Base-by-base conservation (phyloP, 2,329 filamentous ascomycete species). In the Ophiostoma sp. region DNA sequence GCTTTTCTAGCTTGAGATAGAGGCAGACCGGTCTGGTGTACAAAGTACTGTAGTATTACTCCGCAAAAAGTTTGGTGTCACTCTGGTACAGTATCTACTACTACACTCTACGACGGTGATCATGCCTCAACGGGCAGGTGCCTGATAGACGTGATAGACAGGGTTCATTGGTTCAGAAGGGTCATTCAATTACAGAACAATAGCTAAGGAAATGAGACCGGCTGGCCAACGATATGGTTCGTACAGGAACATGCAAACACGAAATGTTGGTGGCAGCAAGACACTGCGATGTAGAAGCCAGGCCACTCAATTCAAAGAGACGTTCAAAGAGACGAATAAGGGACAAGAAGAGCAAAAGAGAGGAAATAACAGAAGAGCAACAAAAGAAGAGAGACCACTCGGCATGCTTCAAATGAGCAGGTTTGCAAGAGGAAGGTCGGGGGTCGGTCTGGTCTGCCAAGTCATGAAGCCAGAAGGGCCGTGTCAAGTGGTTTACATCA, bases 61-160 rank as follows among this genome's bases (percentile, higher is more conserved):
- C 6, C 17, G 17, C 44, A 48, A 48, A 3, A 48, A 20, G 44
- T 48, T 48, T 27, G 10, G 52, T 57, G 52, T 27, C 23, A 57
- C 52, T 10, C 52, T 57, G 52, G n/a, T 57, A 57, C 27, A 31
- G 27, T 31, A 31, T 31, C 27, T 31, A 31, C 27, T 31, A 31
- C 27, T 31, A 31, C 3, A 3, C 27, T 57, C 23, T 57, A 57
- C 52, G 23, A 27, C 23, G 52, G n/a, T 57, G 23, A 57, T 57
- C 52, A 23, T 71, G 36, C 70, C 70, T 20, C 67, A 71, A 67
- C 27, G 64, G 67, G 70, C 67, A 71, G 70, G 67, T 71, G 67
- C 70, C 62, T 62, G 64, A 62, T 44, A 35, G n/a, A 8, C 20
- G 44, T 48, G 44, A 48, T 48, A 48, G 17, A 48, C 44, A n/a